A percentile compares a stretch with the other conserved stretches of the same genome.
Conservation (phyloP, 345 rosid genomes). For the Gossypium herbaceum region DNA sequence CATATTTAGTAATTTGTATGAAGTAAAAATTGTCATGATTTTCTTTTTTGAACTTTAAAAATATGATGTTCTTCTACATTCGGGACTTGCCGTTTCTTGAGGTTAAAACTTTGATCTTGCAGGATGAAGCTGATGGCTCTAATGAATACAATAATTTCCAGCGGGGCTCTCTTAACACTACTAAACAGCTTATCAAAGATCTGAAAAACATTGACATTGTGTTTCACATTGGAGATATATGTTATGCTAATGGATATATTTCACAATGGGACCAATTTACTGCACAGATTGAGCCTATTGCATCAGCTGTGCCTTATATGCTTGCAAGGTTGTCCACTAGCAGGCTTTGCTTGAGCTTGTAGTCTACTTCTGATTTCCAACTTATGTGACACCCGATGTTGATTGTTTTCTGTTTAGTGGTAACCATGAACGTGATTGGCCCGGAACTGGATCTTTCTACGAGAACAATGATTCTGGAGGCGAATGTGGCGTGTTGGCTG, state of each 20-base stretch:
- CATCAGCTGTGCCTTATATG: slow-evolving; percentile 69
- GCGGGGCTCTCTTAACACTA: slow-evolving; percentile 58
- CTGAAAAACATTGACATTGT: slow-evolving; percentile 48
- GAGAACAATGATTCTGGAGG: slow-evolving; percentile 60
- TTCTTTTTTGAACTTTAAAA: no score
- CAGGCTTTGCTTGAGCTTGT: background rate
- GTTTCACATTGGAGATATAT: slow-evolving; percentile 69
- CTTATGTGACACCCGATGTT: background rate
- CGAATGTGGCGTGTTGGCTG: slow-evolving; percentile 70
- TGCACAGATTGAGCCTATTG: slow-evolving; percentile 63
- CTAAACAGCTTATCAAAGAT: slow-evolving; percentile 54
- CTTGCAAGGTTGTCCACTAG: slow-evolving; percentile 46
- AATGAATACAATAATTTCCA: slow-evolving; percentile 49
- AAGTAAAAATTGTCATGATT: no score
- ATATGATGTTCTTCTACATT: background rate
- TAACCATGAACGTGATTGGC: slow-evolving; percentile 79
- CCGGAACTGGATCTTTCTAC: slow-evolving; percentile 62
- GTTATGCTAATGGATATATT: slow-evolving; percentile 66
- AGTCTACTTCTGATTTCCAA: background rate
- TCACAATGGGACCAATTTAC: slow-evolving; percentile 79
- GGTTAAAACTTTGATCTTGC: slow-evolving; percentile 8
- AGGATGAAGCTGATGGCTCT: slow-evolving; percentile 71
- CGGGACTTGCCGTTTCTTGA: background rate
- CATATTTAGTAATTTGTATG: no score
- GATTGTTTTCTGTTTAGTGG: slow-evolving; percentile 31